phyloP scores from a whole-genome alignment of 495 filamentous ascomycete species.

The Neurospora tetraspora region DNA sequence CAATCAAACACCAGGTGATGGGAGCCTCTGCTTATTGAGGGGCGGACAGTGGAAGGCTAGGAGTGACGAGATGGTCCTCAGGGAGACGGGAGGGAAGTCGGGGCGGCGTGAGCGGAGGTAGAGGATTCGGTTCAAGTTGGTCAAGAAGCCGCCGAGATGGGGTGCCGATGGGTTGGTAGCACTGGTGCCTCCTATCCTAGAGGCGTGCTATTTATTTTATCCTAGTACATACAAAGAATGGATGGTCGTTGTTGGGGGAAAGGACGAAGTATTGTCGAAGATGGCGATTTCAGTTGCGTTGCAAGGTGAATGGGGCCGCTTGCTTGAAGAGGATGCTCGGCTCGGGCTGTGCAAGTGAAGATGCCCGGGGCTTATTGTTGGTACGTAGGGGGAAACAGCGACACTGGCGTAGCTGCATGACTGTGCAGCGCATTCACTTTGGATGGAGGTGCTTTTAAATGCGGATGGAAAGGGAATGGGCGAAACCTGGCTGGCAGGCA shows the following conservation, averaged over 20 bases:
- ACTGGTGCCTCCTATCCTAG: neutral
- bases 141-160: neutral
- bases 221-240: neutral
- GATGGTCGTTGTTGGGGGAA: neutral
- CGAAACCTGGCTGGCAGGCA: constrained; percentile 10
- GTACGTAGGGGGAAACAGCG: neutral
- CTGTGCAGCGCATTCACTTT: neutral
- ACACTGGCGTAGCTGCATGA: neutral
- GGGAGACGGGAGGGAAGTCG: neutral
- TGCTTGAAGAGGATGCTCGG: neutral
- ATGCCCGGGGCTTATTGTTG: neutral
- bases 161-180: neutral
- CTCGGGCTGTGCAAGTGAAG: neutral
- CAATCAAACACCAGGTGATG: neutral
- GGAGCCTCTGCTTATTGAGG: neutral
- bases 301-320: neutral
- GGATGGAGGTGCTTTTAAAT: neutral
- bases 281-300: neutral
- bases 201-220: neutral
- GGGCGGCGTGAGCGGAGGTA: neutral
- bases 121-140: neutral
- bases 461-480: neutral
- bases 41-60: neutral
- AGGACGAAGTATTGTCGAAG: neutral
- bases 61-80: neutral